Conservation (phyloP, 768 basidiomycete species). For the Dictyophora rubrovolvata region DNA sequence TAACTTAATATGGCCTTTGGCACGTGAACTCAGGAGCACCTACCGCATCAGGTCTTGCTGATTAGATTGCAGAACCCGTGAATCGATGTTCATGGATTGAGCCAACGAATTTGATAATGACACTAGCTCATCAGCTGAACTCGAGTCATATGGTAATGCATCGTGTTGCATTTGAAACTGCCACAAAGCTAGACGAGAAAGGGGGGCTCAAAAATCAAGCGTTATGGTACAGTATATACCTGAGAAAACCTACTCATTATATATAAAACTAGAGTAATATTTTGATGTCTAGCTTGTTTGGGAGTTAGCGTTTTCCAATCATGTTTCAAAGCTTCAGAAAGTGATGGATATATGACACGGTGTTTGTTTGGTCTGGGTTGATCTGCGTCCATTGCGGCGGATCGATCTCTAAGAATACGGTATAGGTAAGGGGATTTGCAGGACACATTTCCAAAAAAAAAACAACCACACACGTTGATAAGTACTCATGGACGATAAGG, state of each 20-base stretch:
- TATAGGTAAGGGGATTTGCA: neutral
- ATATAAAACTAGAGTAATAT: constrained; percentile 60
- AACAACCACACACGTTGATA: constrained; percentile 56
- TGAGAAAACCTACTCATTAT: constrained; percentile 47
- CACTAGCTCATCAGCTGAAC: constrained; percentile 46
- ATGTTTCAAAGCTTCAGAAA: constrained; percentile 53
- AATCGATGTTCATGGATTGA: constrained; percentile 55
- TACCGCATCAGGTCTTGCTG: constrained; percentile 59
- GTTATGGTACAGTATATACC: neutral
- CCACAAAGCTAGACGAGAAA: constrained; percentile 54
- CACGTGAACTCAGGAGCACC: constrained; percentile 19
- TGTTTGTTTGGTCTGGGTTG: constrained; percentile 33
- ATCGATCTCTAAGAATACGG: constrained; percentile 43
- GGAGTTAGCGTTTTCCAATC: constrained; percentile 62
- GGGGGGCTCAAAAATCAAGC: neutral
- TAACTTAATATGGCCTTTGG: neutral
- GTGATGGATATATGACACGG: constrained; percentile 53
- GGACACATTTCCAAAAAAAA: constrained; percentile 1
- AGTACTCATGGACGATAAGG: constrained; percentile 76
- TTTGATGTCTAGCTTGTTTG: constrained; percentile 74
- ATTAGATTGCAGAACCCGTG: constrained; percentile 46
- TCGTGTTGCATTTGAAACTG: constrained; percentile 60
- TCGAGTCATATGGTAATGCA: constrained; percentile 42
- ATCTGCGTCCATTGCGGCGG: constrained; percentile 39
- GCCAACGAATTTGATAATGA: constrained; percentile 55